These are phyloP conservation scores for Sclerospora graminicola DNA, from an alignment of 352 stramenopile genomes.

Conservation along the genomic window DNA sequence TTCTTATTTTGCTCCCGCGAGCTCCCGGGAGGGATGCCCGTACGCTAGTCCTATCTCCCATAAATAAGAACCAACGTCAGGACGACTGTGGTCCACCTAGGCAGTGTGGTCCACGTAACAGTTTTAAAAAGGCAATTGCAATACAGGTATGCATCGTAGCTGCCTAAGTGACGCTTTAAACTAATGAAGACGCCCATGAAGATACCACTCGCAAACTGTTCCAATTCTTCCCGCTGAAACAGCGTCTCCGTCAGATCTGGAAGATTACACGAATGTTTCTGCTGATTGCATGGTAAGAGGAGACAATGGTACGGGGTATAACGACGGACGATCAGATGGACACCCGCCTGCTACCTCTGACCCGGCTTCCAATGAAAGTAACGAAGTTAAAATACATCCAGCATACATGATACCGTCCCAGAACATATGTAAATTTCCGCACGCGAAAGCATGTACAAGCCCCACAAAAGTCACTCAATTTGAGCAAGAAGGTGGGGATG, in stretches of 20 bases:
- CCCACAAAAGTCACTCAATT: not conserved
- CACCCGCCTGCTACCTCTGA: not conserved
- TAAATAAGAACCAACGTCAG: too few relatives aligned
- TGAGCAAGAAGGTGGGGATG: slow-evolving; percentile 1
- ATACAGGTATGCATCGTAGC: too few relatives aligned
- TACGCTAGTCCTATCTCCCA: too few relatives aligned
- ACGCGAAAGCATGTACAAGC: too few relatives aligned
- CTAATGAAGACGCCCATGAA: slow-evolving; percentile 10
- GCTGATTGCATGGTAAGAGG: not conserved
- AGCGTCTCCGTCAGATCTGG: not conserved
- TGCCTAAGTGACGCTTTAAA: too few relatives aligned
- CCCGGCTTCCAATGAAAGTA: not conserved
- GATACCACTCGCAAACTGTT: slow-evolving; percentile 6
- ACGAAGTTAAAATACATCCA: not conserved
- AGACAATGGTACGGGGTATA: slow-evolving; percentile 2
- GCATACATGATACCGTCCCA: too few relatives aligned
- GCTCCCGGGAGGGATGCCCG: too few relatives aligned
- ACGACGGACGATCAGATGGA: slow-evolving; percentile 1
- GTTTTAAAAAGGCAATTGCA: too few relatives aligned
- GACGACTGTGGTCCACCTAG: too few relatives aligned
- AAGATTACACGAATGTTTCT: not conserved
- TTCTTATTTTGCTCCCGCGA: too few relatives aligned
- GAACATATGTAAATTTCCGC: too few relatives aligned
- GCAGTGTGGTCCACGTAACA: too few relatives aligned
- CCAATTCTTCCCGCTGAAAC: slow-evolving; percentile 4